These are phyloP conservation scores for Mycena alexandri DNA, from an alignment of 768 basidiomycete species.

Conservation along the genomic window DNA sequence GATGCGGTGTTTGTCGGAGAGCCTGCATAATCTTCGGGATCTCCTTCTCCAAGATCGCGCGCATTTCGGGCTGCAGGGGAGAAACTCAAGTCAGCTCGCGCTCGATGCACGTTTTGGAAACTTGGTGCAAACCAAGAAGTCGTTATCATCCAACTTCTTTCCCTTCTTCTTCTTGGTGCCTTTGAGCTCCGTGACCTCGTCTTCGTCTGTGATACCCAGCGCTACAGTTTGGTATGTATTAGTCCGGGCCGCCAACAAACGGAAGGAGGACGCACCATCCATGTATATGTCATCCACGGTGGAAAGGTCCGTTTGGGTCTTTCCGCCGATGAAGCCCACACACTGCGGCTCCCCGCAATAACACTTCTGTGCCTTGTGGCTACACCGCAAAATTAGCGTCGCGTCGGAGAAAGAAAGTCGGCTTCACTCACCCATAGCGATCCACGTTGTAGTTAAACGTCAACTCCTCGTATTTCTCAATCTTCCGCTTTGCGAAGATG, in stretches of 20 bases:
- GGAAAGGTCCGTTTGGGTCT: constrained; percentile 96
- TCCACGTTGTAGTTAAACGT: constrained; percentile 99
- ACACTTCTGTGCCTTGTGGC: constrained; percentile 94
- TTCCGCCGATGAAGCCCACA: constrained; percentile 96
- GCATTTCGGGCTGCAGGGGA: constrained; percentile 74
- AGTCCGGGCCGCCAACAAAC: not conserved
- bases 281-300: constrained; percentile 96
- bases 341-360: constrained; percentile 97
- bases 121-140: constrained; percentile 76
- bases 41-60: constrained; percentile 81
- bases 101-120: not conserved
- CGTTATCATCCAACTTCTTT: constrained; percentile 91
- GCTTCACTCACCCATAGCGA: constrained; percentile 87
- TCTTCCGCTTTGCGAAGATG: constrained; percentile 90
- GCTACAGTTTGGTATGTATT: constrained; percentile 59
- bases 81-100: constrained; percentile 7
- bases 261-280: constrained; percentile 70
- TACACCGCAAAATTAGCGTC: constrained; percentile 45
- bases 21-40: constrained; percentile 94
- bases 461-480: constrained; percentile 86
- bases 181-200: constrained; percentile 85
- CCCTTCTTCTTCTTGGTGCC: constrained; percentile 95
- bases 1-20: constrained; percentile 87
- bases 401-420: not conserved
- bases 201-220: constrained; percentile 93